A percentile compares a stretch with the other conserved stretches of the same genome.
These are phyloP conservation scores for Hypericum androsaemum DNA, from an alignment of 345 rosid genomes.

Conservation along the genomic window DNA sequence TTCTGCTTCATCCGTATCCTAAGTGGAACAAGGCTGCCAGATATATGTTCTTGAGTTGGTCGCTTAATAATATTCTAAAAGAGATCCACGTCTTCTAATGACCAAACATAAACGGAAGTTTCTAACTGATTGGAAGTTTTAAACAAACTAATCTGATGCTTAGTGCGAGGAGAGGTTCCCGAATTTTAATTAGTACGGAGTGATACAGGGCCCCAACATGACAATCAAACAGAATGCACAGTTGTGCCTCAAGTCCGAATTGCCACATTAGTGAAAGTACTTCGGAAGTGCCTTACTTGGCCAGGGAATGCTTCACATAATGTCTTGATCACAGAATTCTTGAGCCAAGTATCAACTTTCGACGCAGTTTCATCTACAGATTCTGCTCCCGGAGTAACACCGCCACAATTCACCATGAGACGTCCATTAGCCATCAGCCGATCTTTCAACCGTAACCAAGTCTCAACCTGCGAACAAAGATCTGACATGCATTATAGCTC, in stretches of 20 bases:
- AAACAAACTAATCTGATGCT: too few relatives aligned
- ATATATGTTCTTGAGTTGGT: too few relatives aligned
- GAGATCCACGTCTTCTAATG: too few relatives aligned
- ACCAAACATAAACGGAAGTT: too few relatives aligned
- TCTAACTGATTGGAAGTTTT: too few relatives aligned
- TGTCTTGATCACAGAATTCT: slow-evolving; percentile 54
- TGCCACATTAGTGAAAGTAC: background rate
- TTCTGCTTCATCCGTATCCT: too few relatives aligned
- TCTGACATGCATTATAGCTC: background rate
- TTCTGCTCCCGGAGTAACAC: slow-evolving; percentile 28
- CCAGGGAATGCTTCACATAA: slow-evolving; percentile 59
- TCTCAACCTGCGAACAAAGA: slow-evolving; percentile 30
- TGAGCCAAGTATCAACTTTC: slow-evolving; percentile 30
- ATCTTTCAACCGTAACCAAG: slow-evolving; percentile 53
- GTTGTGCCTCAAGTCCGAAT: background rate
- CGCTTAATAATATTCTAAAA: too few relatives aligned
- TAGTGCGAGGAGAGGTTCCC: too few relatives aligned
- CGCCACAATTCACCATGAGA: slow-evolving; percentile 79
- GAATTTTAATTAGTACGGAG: too few relatives aligned
- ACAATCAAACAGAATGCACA: too few relatives aligned
- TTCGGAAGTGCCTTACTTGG: slow-evolving; percentile 30
- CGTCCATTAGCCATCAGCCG: slow-evolving; percentile 66
- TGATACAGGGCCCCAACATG: too few relatives aligned
- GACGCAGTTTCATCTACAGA: slow-evolving; percentile 16
- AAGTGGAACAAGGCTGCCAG: too few relatives aligned